Conservation (phyloP, 805 yeast genomes). For the fission yeast (Schizosaccharomyces pombe) region DNA sequence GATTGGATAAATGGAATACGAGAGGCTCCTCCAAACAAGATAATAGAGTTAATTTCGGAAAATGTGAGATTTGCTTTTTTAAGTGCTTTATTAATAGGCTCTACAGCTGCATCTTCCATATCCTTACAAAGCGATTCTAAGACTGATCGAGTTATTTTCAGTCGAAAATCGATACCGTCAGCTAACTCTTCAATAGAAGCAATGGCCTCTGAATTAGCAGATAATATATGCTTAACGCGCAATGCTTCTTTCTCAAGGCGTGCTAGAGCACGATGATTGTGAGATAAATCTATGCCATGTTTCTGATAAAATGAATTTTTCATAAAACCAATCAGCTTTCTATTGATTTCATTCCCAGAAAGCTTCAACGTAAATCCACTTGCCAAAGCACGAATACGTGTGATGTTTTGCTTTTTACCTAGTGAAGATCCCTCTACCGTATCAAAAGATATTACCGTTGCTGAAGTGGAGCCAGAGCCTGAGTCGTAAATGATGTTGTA, state of each 20-base stretch:
- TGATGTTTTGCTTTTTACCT: slow-evolving; percentile 7
- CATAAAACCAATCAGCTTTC: slow-evolving; percentile 36
- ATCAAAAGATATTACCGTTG: slow-evolving; percentile 51
- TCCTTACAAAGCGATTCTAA: slow-evolving; percentile 35
- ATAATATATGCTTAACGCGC: slow-evolving; percentile 61
- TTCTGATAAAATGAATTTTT: slow-evolving; percentile 31
- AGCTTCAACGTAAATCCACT: slow-evolving; percentile 41
- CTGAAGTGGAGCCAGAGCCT: slow-evolving; percentile 82
- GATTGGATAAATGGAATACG: slow-evolving; percentile 74
- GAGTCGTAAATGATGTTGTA: slow-evolving; percentile 61
- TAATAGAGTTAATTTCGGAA: slow-evolving; percentile 33
- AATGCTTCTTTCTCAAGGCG: slow-evolving; percentile 66
- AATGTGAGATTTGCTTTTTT: slow-evolving; percentile 12
- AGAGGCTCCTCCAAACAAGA: slow-evolving; percentile 74
- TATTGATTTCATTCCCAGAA: slow-evolving; percentile 60
- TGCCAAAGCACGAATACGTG: slow-evolving; percentile 40
- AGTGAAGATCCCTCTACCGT: slow-evolving; percentile 16
- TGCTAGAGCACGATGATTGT: slow-evolving; percentile 35
- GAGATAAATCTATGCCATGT: slow-evolving; percentile 21
- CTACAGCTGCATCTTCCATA: slow-evolving; percentile 20
- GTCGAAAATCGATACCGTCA: slow-evolving; percentile 51
- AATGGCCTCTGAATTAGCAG: slow-evolving; percentile 68
- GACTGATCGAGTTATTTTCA: slow-evolving; percentile 50
- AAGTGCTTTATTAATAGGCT: slow-evolving; percentile 34
- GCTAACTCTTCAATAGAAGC: slow-evolving; percentile 53